These are phyloP conservation scores for Neopestalotiopsis sp. DNA, from an alignment of 2,329 filamentous ascomycete species.

Conservation along the genomic window DNA sequence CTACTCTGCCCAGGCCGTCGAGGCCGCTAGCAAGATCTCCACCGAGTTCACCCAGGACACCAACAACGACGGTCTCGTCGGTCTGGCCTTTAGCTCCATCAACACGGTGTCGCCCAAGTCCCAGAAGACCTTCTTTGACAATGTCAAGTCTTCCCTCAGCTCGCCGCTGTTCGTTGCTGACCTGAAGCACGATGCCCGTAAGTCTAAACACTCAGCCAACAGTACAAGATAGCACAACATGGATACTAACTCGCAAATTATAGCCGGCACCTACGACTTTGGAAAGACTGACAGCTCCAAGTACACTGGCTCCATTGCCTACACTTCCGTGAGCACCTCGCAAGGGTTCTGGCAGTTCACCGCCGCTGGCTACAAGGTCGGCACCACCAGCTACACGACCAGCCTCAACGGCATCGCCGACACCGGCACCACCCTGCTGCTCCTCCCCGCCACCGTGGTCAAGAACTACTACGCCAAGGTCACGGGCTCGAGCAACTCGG, in stretches of 20 bases:
- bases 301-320: conserved; percentile 63
- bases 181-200: conserved; percentile 22
- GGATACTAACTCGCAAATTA: conserved; percentile 2
- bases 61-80: conserved; percentile 27
- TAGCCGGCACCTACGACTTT: conserved; percentile 42
- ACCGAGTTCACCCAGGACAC: conserved; percentile 28
- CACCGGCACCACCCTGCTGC: conserved; percentile 36
- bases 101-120: conserved; percentile 22
- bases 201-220: background rate
- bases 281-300: conserved; percentile 59
- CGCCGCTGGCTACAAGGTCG: conserved; percentile 27
- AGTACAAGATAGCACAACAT: background rate
- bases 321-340: conserved; percentile 57
- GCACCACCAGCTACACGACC: conserved; percentile 23
- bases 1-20: conserved; percentile 24
- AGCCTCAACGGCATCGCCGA: conserved; percentile 30
- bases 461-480: conserved; percentile 32
- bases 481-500: conserved; percentile 28
- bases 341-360: conserved; percentile 70
- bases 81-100: conserved; percentile 27
- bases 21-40: conserved; percentile 24
- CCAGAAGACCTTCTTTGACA: conserved; percentile 28
- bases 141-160: conserved; percentile 21
- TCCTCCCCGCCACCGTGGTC: conserved; percentile 30
- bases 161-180: conserved; percentile 29